A percentile compares a stretch with the other conserved stretches of the same genome.
These are phyloP conservation scores for Sanghuangporus weigelae DNA, from an alignment of 1,284 basidiomycete species.

Conservation along the genomic window DNA sequence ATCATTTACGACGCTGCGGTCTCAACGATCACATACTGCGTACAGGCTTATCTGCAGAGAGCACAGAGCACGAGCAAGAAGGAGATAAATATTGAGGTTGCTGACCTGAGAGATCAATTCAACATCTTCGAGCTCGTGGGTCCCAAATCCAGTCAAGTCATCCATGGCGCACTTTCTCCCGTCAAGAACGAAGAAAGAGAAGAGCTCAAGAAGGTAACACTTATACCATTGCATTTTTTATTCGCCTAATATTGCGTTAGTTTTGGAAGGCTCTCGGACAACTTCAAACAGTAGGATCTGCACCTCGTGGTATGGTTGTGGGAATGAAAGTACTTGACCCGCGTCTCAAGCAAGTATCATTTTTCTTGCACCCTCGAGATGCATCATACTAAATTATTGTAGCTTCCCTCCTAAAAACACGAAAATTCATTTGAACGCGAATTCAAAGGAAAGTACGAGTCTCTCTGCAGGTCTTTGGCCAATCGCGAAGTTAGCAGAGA, in stretches of 20 bases:
- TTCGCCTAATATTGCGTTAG: conserved; percentile 32
- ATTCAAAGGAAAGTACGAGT: conserved; percentile 22
- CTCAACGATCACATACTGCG: conserved; percentile 43
- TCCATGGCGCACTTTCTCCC: conserved; percentile 67
- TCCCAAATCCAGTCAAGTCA: conserved; percentile 72
- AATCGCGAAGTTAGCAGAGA: conserved; percentile 50
- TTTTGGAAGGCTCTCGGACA: conserved; percentile 63
- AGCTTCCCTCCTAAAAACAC: conserved; percentile 82
- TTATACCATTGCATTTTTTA: not conserved
- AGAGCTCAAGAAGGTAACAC: conserved; percentile 56
- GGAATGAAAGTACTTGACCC: conserved; percentile 81
- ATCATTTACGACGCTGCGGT: conserved; percentile 56
- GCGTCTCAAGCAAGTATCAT: conserved; percentile 53
- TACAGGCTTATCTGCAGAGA: conserved; percentile 44
- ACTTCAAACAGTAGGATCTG: conserved; percentile 58
- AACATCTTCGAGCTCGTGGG: conserved; percentile 87
- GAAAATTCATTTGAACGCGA: conserved; percentile 30
- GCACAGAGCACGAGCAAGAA: conserved; percentile 29
- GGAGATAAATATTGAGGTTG: conserved; percentile 49
- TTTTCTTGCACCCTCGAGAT: conserved; percentile 7
- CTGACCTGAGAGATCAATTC: conserved; percentile 63
- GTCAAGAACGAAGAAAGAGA: conserved; percentile 44
- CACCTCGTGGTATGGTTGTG: conserved; percentile 69
- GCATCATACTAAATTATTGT: not conserved
- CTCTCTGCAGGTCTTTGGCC: conserved; percentile 44